Conservation (phyloP, 2,329 filamentous ascomycete genomes). For the Juglanconis sp. region DNA sequence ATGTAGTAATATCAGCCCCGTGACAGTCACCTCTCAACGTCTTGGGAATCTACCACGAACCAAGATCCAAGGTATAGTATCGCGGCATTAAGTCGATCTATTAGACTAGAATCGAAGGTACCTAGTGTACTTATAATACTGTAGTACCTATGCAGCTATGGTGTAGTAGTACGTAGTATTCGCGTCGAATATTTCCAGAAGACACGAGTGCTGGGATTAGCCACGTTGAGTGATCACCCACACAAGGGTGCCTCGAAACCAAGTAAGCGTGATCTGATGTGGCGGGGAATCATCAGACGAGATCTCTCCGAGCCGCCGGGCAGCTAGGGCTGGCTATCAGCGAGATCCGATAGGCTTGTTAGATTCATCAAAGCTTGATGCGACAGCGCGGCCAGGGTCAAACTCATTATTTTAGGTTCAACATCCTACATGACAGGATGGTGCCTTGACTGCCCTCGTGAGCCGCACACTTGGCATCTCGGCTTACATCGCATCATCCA, state of each 20-base stretch:
- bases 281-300: background rate
- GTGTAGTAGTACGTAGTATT: no score
- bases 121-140: no score
- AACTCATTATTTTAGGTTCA: background rate
- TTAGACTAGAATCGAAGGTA: no score
- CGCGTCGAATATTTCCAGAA: background rate
- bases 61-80: no score
- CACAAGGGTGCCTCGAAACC: constrained; percentile 1
- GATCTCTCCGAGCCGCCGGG: background rate
- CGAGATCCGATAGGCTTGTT: constrained; percentile 17
- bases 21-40: no score
- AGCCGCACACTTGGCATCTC: background rate
- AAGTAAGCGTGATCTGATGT: background rate
- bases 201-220: background rate
- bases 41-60: no score
- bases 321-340: background rate
- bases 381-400: background rate
- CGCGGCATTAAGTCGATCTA: no score
- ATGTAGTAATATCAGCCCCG: no score
- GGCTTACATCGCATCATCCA: background rate
- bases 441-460: background rate
- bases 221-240: background rate
- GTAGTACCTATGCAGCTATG: no score
- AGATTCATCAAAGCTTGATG: background rate
- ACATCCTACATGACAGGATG: background rate